These are phyloP conservation scores for Phytophthora rubi DNA, from an alignment of 352 stramenopile genomes.

Conservation along the genomic window DNA sequence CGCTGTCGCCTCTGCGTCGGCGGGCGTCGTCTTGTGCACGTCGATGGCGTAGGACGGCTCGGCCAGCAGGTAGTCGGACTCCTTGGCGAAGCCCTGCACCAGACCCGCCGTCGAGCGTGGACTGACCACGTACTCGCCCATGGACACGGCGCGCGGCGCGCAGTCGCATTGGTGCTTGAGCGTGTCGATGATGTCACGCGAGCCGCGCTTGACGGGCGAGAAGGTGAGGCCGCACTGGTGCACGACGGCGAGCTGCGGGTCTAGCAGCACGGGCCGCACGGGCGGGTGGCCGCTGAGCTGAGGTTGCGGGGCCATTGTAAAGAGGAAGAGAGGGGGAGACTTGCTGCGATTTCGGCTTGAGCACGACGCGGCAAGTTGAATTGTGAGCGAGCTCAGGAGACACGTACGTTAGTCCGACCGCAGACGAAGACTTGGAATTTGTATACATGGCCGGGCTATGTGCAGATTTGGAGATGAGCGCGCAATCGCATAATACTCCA, in stretches of 20 bases:
- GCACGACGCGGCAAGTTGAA: conserved; percentile 15
- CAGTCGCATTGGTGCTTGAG: conserved; percentile 74
- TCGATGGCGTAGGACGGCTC: conserved; percentile 36
- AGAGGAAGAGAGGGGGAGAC: background rate
- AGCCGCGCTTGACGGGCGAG: conserved; percentile 46
- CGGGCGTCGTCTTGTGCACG: conserved; percentile 39
- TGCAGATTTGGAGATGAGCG: conserved; percentile 3
- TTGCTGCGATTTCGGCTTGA: background rate
- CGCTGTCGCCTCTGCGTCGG: conserved; percentile 16
- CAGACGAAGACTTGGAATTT: conserved; percentile 18
- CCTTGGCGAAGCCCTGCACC: conserved; percentile 27
- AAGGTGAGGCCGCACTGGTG: conserved; percentile 50
- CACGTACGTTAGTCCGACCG: conserved; percentile 18
- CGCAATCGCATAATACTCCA: conserved; percentile 10
- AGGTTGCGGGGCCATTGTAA: conserved; percentile 22
- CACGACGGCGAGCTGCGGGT: conserved; percentile 31
- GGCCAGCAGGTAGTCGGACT: conserved; percentile 32
- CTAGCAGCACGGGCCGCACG: conserved; percentile 20
- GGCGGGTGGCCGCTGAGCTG: conserved; percentile 1
- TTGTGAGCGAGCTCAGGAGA: conserved; percentile 10
- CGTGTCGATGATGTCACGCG: conserved; percentile 59
- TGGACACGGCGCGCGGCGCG: conserved; percentile 61
- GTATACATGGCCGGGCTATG: conserved; percentile 13
- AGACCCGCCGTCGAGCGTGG: conserved; percentile 33
- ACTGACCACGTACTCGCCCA: conserved; percentile 81